Evolutionary conservation across 2,329 filamentous ascomycete species (phyloP).

Genomic region (Nothophaeocryptopus gaeumannii): DNA sequence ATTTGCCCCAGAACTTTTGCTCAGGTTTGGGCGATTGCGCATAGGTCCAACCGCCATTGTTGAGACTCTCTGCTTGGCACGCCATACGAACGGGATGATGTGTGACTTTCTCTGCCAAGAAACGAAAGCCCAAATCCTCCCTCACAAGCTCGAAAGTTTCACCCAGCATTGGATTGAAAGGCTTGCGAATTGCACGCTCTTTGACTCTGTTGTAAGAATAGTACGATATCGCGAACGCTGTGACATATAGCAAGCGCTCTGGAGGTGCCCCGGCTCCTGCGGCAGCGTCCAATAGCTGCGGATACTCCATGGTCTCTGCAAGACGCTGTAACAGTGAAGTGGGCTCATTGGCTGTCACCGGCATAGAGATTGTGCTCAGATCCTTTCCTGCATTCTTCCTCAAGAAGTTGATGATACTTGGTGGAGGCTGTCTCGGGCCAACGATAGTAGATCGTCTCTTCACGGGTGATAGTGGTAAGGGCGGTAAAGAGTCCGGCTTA

Average conservation of each 20-base stretch:
- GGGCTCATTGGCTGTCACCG: conserved; percentile 93
- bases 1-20: conserved; percentile 99
- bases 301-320: conserved; percentile 89
- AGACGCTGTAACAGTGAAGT: conserved; percentile 82
- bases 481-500: conserved; percentile 71
- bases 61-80: conserved; percentile 73
- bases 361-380: conserved; percentile 94
- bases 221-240: conserved; percentile 85
- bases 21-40: conserved; percentile 82
- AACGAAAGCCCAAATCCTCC: conserved; percentile 80
- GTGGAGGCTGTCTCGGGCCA: conserved; percentile 73
- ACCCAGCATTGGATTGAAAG: conserved; percentile 93
- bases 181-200: conserved; percentile 89
- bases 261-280: conserved; percentile 48
- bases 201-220: conserved; percentile 80
- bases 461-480: conserved; percentile 69
- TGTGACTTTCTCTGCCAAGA: conserved; percentile 92
- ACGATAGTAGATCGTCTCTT: conserved; percentile 68
- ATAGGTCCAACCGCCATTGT: conserved; percentile 72
- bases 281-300: conserved; percentile 75
- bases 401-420: conserved; percentile 88
- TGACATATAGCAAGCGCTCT: conserved; percentile 78
- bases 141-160: conserved; percentile 93
- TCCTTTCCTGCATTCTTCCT: conserved; percentile 98
- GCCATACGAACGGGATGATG: conserved; percentile 91